phyloP scores from a whole-genome alignment of 1,139 yeast species.

The Geotrichum candidum region DNA sequence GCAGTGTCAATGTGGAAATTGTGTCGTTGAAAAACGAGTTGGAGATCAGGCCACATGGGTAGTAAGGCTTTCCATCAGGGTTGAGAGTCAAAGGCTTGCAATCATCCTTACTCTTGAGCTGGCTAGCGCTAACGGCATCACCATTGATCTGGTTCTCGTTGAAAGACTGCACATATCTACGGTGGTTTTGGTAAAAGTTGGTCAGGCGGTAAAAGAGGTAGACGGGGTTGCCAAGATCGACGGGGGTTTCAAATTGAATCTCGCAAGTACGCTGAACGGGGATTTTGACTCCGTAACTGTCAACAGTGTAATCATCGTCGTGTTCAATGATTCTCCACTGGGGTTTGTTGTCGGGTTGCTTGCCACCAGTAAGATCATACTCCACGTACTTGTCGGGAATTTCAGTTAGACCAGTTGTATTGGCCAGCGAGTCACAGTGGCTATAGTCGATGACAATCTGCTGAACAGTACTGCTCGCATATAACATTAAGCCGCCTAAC shows the following conservation, averaged over 20 bases:
- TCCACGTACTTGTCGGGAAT: conserved; percentile 57
- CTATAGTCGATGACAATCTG: conserved; percentile 79
- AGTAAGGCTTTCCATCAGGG: conserved; percentile 49
- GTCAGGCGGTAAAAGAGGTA: conserved; percentile 75
- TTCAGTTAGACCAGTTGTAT: conserved; percentile 45
- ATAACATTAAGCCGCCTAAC: conserved; percentile 84
- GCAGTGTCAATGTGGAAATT: conserved; percentile 47
- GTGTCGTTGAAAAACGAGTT: conserved; percentile 91
- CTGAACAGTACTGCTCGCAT: conserved; percentile 69
- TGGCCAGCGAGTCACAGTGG: conserved; percentile 61
- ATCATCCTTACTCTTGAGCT: conserved; percentile 72
- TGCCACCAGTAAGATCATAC: conserved; percentile 44
- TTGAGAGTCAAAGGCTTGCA: conserved; percentile 75
- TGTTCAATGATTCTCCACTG: conserved; percentile 61
- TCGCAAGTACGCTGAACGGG: conserved; percentile 45
- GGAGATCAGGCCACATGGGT: conserved; percentile 96
- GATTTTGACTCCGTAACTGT: conserved; percentile 18
- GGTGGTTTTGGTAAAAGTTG: conserved; percentile 85
- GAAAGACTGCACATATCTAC: conserved; percentile 85
- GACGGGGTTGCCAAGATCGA: conserved; percentile 67
- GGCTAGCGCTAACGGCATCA: conserved; percentile 47
- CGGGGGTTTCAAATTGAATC: conserved; percentile 73
- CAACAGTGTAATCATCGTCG: conserved; percentile 17
- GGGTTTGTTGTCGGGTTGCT: conserved; percentile 37
- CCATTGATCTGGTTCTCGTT: conserved; percentile 90